These are phyloP conservation scores for Nemania bipapillata DNA, from an alignment of 2,329 filamentous ascomycete species.

Conservation along the genomic window DNA sequence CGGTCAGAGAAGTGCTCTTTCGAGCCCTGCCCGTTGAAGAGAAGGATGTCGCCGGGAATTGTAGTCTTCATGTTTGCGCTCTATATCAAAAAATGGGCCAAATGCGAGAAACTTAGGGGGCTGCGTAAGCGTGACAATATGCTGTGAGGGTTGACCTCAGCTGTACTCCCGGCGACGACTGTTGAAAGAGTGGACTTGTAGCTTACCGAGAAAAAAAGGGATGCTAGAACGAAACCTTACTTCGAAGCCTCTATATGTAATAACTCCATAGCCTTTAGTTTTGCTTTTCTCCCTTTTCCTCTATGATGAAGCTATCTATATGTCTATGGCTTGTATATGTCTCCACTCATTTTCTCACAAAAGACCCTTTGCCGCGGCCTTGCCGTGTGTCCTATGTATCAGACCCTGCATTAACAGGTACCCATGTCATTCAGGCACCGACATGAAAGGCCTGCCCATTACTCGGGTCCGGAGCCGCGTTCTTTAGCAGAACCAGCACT, in stretches of 20 bases:
- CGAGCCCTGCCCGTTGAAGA: slow-evolving; percentile 29
- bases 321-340: neutral
- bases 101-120: neutral
- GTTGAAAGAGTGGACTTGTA: neutral
- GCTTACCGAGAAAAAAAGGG: neutral
- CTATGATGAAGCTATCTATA: neutral
- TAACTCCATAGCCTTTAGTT: neutral
- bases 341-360: neutral
- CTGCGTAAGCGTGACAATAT: neutral
- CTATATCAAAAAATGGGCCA: neutral
- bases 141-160: neutral
- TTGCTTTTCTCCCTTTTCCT: neutral
- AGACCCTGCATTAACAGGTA: too few species aligned
- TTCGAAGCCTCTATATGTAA: neutral
- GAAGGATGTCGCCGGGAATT: slow-evolving; percentile 22
- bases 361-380: neutral
- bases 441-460: neutral
- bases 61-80: slow-evolving; percentile 4
- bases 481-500: neutral
- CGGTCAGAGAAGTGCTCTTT: slow-evolving; percentile 22
- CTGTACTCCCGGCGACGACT: neutral
- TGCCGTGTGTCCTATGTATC: neutral
- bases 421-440: neutral
- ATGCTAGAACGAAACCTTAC: neutral
- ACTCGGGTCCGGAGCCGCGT: slow-evolving; percentile 26